Evolutionary conservation across 2,329 filamentous ascomycete genomes (phyloP).

Genomic region (Sarocladium kiliense): DNA sequence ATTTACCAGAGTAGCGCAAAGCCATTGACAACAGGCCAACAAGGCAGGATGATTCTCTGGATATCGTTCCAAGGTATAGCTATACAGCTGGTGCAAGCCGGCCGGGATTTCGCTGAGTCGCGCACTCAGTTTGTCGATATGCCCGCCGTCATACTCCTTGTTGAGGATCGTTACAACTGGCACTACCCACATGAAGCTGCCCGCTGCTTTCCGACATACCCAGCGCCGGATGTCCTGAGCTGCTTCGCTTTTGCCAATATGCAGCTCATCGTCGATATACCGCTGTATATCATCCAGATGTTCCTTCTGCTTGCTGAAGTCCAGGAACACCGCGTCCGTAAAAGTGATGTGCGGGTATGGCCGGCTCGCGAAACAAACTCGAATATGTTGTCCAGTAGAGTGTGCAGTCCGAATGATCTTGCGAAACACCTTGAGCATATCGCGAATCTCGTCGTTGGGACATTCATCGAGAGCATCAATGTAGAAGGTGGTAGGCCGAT

Average conservation of each 20-base stretch:
- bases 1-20: constrained; percentile 23
- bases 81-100: constrained; percentile 42
- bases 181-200: constrained; percentile 36
- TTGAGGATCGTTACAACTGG: constrained; percentile 33
- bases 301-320: constrained; percentile 28
- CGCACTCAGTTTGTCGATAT: constrained; percentile 17
- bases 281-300: constrained; percentile 29
- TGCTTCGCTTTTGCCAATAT: not conserved
- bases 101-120: constrained; percentile 29
- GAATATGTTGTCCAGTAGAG: constrained; percentile 16
- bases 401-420: constrained; percentile 25
- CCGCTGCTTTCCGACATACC: constrained; percentile 28
- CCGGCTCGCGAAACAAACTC: constrained; percentile 38
- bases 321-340: constrained; percentile 19
- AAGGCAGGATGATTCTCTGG: constrained; percentile 46
- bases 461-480: constrained; percentile 45
- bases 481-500: not conserved
- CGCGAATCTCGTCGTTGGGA: constrained; percentile 31
- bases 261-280: constrained; percentile 19
- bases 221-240: constrained; percentile 12
- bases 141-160: constrained; percentile 22
- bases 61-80: constrained; percentile 33
- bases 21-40: constrained; percentile 21
- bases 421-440: constrained; percentile 40
- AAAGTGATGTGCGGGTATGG: constrained; percentile 38